Evolutionary conservation across 2,329 filamentous ascomycete genomes (phyloP).

Genomic region (Cladosporium oxysporum): DNA sequence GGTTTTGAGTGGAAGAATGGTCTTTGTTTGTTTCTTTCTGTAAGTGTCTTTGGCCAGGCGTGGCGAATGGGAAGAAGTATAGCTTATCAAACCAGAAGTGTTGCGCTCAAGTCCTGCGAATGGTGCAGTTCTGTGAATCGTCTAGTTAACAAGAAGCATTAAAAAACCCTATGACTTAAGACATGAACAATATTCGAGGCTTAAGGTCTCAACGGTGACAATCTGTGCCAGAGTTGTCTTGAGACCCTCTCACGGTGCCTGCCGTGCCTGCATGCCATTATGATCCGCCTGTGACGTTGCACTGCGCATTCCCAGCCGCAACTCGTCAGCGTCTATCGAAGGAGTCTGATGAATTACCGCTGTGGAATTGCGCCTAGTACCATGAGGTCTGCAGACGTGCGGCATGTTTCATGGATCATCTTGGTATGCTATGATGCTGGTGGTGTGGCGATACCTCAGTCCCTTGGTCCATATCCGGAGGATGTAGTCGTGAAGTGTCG

Average conservation of each 20-base stretch:
- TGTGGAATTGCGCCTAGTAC: neutral
- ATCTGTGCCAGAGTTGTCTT: neutral
- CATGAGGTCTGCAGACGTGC: neutral
- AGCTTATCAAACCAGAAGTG: neutral
- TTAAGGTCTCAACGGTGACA: neutral
- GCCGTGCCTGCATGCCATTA: neutral
- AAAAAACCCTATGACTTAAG: neutral
- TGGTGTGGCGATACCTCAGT: too few relatives aligned
- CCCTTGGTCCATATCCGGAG: too few relatives aligned
- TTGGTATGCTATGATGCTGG: too few relatives aligned
- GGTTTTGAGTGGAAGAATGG: neutral
- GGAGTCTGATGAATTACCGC: fast-evolving
- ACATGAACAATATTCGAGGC: neutral
- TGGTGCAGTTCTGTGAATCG: neutral
- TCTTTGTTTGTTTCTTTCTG: neutral
- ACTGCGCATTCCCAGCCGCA: neutral
- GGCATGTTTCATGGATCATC: too few relatives aligned
- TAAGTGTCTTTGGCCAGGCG: neutral
- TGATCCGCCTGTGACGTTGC: neutral
- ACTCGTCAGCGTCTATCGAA: neutral
- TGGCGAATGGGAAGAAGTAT: neutral
- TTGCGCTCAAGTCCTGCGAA: neutral
- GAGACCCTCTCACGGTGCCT: neutral
- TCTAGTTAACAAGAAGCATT: neutral
- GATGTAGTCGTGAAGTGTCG: neutral